Percentiles rank a stretch among this genome's conserved stretches.
phyloP scores from a whole-genome alignment of 345 rosid genomes.

The Garcia nutans region DNA sequence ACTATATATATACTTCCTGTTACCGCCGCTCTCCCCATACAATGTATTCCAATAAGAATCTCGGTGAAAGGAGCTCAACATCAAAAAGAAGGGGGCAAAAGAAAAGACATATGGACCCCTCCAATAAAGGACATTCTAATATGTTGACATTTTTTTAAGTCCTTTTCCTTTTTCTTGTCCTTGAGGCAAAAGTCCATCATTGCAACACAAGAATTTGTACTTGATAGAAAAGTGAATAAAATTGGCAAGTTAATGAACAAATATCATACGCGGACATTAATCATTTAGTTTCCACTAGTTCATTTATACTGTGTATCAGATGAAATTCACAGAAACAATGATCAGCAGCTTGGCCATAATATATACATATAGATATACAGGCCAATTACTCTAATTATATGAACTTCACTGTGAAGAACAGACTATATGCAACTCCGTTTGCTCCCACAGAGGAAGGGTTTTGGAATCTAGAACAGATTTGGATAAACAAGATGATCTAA shows the following conservation, averaged over 20 bases:
- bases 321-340: conserved; percentile 2
- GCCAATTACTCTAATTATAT: not conserved
- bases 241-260: conserved; percentile 1
- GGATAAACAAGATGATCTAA: not conserved
- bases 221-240: conserved; percentile 20
- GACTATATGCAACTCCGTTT: not conserved
- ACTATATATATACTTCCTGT: conserved; percentile 26
- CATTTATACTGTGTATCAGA: conserved; percentile 3
- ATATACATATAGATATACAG: not conserved
- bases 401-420: not conserved
- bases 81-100: conserved; percentile 11
- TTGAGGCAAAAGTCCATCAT: conserved; percentile 27
- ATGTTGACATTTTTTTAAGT: conserved; percentile 37
- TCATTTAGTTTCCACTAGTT: conserved; percentile 18
- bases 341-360: not conserved
- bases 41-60: conserved; percentile 33
- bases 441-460: not conserved
- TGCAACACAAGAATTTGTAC: conserved; percentile 17
- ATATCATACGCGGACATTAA: conserved; percentile 5
- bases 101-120: conserved; percentile 36
- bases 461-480: not conserved
- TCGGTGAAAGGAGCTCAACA: conserved; percentile 24
- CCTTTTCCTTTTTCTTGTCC: conserved; percentile 19
- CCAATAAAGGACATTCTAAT: conserved; percentile 41
- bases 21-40: conserved; percentile 28